Conservation (phyloP, 2,329 filamentous ascomycete species). For the Exophiala dermatitidis region DNA sequence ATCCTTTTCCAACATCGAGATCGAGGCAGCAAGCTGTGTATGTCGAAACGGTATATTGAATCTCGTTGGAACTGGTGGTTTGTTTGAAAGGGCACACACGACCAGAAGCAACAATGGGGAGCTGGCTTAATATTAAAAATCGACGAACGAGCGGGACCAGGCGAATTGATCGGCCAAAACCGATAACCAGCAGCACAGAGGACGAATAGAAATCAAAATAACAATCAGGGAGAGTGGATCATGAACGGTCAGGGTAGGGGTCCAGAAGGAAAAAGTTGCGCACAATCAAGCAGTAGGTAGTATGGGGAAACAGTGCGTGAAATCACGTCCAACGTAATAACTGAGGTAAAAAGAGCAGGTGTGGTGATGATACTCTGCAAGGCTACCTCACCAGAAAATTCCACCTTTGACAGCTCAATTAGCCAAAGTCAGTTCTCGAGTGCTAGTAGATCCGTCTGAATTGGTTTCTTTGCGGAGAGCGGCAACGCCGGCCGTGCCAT, state of each 20-base stretch:
- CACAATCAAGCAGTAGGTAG: not conserved
- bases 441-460: no score
- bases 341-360: not conserved
- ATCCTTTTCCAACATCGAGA: conserved; percentile 9
- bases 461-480: not conserved
- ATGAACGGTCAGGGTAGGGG: not conserved
- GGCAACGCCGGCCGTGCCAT: not conserved
- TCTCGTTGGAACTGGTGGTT: not conserved
- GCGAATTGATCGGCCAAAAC: not conserved
- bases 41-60: not conserved
- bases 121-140: not conserved
- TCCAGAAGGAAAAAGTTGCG: not conserved
- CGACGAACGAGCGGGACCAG: not conserved
- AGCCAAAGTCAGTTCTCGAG: not conserved
- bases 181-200: not conserved
- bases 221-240: not conserved
- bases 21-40: not conserved
- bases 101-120: not conserved
- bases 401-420: not conserved
- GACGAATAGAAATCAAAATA: not conserved
- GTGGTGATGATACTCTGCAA: conserved; percentile 3
- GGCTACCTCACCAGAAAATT: conserved; percentile 8
- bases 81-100: not conserved
- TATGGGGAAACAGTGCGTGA: not conserved
- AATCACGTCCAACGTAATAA: not conserved